A percentile compares a stretch with the other conserved stretches of the same genome.
Conservation (phyloP, 345 rosid genomes). For the Syzygium jambos region DNA sequence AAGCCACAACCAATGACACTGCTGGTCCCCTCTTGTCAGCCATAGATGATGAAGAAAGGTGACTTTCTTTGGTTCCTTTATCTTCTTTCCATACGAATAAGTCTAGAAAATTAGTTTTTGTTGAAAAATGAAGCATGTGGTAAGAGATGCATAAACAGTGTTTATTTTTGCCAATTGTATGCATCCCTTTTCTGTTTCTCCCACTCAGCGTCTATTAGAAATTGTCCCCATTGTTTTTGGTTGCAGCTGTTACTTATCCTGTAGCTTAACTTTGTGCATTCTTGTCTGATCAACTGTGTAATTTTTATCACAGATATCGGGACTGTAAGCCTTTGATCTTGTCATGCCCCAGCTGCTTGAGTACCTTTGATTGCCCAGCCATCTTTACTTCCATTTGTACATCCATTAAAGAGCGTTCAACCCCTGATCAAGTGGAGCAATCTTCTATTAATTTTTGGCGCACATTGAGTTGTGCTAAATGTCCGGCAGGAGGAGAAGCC, state of each 20-base stretch:
- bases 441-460: constrained; percentile 53
- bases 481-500: constrained; percentile 55
- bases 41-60: constrained; percentile 76
- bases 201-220: not conserved
- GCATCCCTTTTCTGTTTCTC: not conserved
- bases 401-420: constrained; percentile 21
- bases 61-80: constrained; percentile 1
- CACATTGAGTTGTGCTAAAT: constrained; percentile 59
- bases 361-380: constrained; percentile 63
- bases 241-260: not conserved
- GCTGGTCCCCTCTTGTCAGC: constrained; percentile 52
- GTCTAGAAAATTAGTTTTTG: not conserved
- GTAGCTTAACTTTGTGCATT: not conserved
- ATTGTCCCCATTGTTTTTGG: not conserved
- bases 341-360: constrained; percentile 83
- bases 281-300: not conserved
- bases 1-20: constrained; percentile 34
- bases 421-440: constrained; percentile 31
- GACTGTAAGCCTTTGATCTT: constrained; percentile 70
- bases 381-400: constrained; percentile 44
- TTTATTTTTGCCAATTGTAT: not conserved
- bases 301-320: constrained; percentile 45
- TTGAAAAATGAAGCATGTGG: not conserved
- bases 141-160: not conserved
- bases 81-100: not conserved